These are phyloP conservation scores for Fonsecaea nubica DNA, from an alignment of 2,329 filamentous ascomycete species.

Conservation along the genomic window DNA sequence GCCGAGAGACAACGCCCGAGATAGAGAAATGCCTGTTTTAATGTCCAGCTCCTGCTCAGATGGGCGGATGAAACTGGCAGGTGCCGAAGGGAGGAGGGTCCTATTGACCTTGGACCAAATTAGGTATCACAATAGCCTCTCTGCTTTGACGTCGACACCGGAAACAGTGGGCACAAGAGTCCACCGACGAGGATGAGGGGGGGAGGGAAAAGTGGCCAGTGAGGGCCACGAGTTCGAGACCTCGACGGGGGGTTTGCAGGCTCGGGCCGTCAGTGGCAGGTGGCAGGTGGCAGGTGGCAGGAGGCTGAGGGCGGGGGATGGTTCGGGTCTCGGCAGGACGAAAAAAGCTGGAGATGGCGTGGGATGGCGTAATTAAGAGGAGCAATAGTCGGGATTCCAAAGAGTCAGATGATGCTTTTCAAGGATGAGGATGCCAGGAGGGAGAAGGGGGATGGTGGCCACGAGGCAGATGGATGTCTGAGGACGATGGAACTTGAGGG, in stretches of 20 bases:
- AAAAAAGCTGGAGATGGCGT: conserved; percentile 25
- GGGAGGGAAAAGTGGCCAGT: conserved; percentile 9
- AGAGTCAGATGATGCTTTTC: conserved; percentile 17
- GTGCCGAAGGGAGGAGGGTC: not conserved
- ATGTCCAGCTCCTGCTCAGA: not conserved
- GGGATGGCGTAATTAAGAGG: conserved; percentile 23
- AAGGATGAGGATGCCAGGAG: not conserved
- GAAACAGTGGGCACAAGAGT: not conserved
- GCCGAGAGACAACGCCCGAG: not conserved
- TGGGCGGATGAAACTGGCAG: conserved; percentile 8
- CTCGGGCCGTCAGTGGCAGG: conserved; percentile 15
- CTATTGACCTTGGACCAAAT: conserved; percentile 7
- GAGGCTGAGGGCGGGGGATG: conserved; percentile 15
- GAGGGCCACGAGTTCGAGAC: conserved; percentile 11
- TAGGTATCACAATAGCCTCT: conserved; percentile 7
- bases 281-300: conserved; percentile 21
- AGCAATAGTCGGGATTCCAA: conserved; percentile 18
- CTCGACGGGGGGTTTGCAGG: conserved; percentile 10
- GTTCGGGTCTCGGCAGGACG: conserved; percentile 17
- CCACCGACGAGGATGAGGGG: conserved; percentile 7
- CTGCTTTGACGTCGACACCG: conserved; percentile 5
- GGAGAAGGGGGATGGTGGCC: not conserved
- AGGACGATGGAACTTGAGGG: not conserved
- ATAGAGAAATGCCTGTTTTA: conserved; percentile 6
- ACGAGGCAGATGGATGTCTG: conserved; percentile 2